Base-by-base conservation (phyloP, 805 yeast species). In the Wickerhamomyces strasburgensis region DNA sequence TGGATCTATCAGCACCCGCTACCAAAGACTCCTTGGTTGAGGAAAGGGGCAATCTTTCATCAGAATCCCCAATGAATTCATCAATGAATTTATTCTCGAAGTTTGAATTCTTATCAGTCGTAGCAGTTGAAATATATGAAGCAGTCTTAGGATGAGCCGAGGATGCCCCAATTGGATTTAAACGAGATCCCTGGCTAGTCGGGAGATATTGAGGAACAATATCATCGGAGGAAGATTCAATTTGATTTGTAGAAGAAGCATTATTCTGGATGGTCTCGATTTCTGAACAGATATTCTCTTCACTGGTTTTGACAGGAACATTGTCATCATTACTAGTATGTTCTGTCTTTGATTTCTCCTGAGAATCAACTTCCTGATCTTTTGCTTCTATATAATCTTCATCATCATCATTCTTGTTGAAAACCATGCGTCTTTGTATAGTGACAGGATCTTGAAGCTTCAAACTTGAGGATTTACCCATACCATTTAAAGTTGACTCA, bases 31-130 rank as follows among this genome's bases (percentile, higher is more conserved):
- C 29, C 24, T 31, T 40, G 5, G 38, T 39, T 11, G 38, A 32
- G 2, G 37, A 23, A 19, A 23, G 19, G 14, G 27, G 23, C 13
- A 48, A 35, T 24, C 34, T 37, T 5, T 48, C 53, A 7, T 43
- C 47, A 2, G 55, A 50, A n/a, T 30, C 45, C 3, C 37, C 47
- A 29, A 50, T 34, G 24, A 47, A 52, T n/a, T 45, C 51, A 30
- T 51, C 56, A 14, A 54, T 52, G 29, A 54, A 43, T 27, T 37
- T 48, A 28, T 39, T 45, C 31, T 52, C 58, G 31, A 47, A 54
- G 32, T 49, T 49, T 5, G 58, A 51, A 1, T 36, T 43, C 10
- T 27, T 9, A 15, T 31, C 44, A n/a, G 40, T 40, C 9, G 27
- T 15, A 21, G 27, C 40, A 4, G 40, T 35, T n/a, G 54, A 49